Base-by-base conservation (phyloP, 139 green algal species). In the Helicosporidium sp. region DNA sequence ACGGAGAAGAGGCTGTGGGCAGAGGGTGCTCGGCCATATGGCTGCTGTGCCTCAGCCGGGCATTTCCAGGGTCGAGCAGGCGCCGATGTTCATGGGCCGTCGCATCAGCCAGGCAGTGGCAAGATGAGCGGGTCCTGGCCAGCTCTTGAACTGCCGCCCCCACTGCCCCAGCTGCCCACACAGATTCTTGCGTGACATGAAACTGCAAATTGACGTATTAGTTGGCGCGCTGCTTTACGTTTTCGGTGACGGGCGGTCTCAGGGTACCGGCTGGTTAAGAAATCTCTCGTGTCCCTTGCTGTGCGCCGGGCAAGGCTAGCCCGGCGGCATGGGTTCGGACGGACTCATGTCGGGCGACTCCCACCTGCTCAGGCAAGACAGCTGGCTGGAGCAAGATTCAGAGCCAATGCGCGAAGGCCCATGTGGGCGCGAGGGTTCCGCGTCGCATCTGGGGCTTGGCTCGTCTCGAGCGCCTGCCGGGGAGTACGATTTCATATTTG, bases 401-500 rank as follows among this genome's bases (percentile, higher is more conserved):
- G n/a, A n/a, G 31, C 10, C 31, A 37, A 18, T 37, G 31, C 31
- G 31, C 31, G 31, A 10, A 10, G 10, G 10, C 10, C 31, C 10
- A 13, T 13, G 0, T 37, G 31, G 10, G 13, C 10, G 10, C 10
- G 31, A 18, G 31, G 31, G 31, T 37, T 37, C 31, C 31, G 10
- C 31, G 13, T 37, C 31, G 10, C 31, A 37, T 13, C 31, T 34
- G 41, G 10, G 20, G n/a, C 20, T 22, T 47, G 6, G 10, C 29
- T 22, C 41, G 10, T 15, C 41, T 47, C n/a, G 22, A 17, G 15
- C 15, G 28, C 13, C 15, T 39, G 44, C 35, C 23, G 48, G 48
- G 23, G 27, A 41, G 15, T 54, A 45, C n/a, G 48, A 54, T 15
- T 54, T 45, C 24, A 54, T 29, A 23, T 54, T 54, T 18, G 44